Evolutionary conservation across 306 rosid species (phyloP), one percentile per base, ranked within the genome.

Genomic region (Casuarina cunninghamiana): DNA sequence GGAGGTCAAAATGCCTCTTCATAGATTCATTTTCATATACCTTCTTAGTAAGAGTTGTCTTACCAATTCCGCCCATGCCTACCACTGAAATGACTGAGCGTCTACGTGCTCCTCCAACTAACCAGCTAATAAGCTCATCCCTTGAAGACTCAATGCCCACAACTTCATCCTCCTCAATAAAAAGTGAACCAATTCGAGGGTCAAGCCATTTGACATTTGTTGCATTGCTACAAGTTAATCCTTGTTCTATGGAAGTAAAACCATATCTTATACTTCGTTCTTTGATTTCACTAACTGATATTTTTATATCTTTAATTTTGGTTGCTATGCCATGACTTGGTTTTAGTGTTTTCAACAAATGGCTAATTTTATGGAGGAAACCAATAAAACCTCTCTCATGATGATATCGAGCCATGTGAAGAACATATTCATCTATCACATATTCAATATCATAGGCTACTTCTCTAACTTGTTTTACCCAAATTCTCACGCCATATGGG

Each of bases 381-480:
- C 15, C 17, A 8, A 9, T 44, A 5, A 68, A 53, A n/a, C 73
- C 42, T 45, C 32, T 7, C 41, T 51, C 50, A 38, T 21, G 58
- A 35, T 3, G 63, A 17, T 49, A 38, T 37, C 16, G 17, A 44
- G 54, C 73, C 21, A 21, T 46, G 3, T 69, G 42, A 45, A 69
- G 41, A 45, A 41, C 19, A 50, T 65, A 53, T 16, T 62, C 60
- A 37, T 63, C 79, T 8, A 65, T 76, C 0, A 50, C 63, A 11
- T 76, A 72, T 65, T 76, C 79, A 2, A 65, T 16, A 5, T 63
- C 41, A 76, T 45, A 76, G 1, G 79, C 49, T 19, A 10, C 73
- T 11, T 65, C n/a, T 2, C 63, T 76, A 6, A 76, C 45, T 51
- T 50, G 38, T 32, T 76, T 19, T 73, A 50, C 79, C 79, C 73